Base-by-base conservation (phyloP, 306 rosid genomes). In the Citrullus colocynthis region DNA sequence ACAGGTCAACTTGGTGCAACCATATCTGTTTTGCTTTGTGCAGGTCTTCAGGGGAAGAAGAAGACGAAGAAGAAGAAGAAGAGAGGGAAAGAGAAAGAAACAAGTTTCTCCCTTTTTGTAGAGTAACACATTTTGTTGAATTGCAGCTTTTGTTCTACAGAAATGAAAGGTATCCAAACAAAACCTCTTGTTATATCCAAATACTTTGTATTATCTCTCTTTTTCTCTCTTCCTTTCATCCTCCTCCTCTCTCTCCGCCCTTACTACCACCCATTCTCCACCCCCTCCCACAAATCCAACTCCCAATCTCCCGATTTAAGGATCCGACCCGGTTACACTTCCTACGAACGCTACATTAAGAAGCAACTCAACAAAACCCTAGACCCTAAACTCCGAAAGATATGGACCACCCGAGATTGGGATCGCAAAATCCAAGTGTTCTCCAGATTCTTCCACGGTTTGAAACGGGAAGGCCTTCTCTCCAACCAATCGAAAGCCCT, bases 341-440 rank as follows among this genome's bases (percentile, higher is more conserved):
- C 97, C 54, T 95, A 95, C 85, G 88, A 92, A 0, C 37, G 84
- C 3, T 95, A 95, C 93, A 81, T 95, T 30, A 87, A 89, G 70
- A 88, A 86, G 60, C 98, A 95, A 76, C 96, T 95, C 17, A 84
- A 86, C 89, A 95, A 95, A 84, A 95, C 97, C 60, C 93, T 90
- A 74, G 91, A 95, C 84, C 97, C 97, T 0, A 89, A 64, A 34
- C 99, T 95, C 55, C 83, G 97, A 0, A 81, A 88, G 49, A 81
- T 95, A 77, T 95, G 99, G 99, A 92, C 88, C 16, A 95, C 97
- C 32, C 90, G 98, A 12, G 98, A 92, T 75, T 95, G 98, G 98
- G 86, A 95, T 72, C 83, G 98, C 4, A 95, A 95, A 66, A 90
- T 92, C 80, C 84, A 82, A 1, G 91, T 92, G 0, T 95, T 95